Conservation (phyloP, 345 rosid species). For the Rhizophora apiculata region DNA sequence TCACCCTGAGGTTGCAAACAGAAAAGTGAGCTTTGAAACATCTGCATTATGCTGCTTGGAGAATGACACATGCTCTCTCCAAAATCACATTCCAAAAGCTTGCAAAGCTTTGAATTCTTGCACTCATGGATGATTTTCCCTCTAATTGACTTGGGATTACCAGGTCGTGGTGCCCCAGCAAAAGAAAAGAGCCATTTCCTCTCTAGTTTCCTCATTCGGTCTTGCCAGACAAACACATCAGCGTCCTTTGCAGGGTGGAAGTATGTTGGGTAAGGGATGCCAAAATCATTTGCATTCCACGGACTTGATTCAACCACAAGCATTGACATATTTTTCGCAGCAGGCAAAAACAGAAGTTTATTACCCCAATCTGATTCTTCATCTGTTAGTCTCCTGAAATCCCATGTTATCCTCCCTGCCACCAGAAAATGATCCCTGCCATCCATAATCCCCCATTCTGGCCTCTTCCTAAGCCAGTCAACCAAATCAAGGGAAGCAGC, state of each 20-base stretch:
- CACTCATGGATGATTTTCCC: slow-evolving; percentile 82
- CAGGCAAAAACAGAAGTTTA: slow-evolving; percentile 80
- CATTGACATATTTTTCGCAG: slow-evolving; percentile 87
- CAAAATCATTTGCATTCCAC: slow-evolving; percentile 90
- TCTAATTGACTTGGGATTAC: slow-evolving; percentile 66
- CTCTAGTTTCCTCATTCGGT: slow-evolving; percentile 70
- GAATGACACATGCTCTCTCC: slow-evolving; percentile 96
- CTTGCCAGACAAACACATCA: slow-evolving; percentile 78
- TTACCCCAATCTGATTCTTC: slow-evolving; percentile 84
- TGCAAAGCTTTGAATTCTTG: slow-evolving; percentile 48
- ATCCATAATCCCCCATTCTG: slow-evolving; percentile 80
- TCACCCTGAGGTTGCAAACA: slow-evolving; percentile 93
- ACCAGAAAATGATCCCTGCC: slow-evolving; percentile 93
- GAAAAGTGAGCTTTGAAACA: slow-evolving; percentile 78
- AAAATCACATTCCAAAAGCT: slow-evolving; percentile 72
- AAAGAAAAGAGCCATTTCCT: slow-evolving; percentile 96
- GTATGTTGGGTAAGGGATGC: slow-evolving; percentile 82
- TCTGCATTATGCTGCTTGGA: slow-evolving; percentile 83
- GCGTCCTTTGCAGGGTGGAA: slow-evolving; percentile 81
- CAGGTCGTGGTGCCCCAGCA: slow-evolving; percentile 90
- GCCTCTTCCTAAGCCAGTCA: slow-evolving; percentile 77
- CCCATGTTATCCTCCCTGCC: slow-evolving; percentile 92
- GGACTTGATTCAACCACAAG: slow-evolving; percentile 98
- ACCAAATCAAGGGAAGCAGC: slow-evolving; percentile 84
- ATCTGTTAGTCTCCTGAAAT: slow-evolving; percentile 74